phyloP scores from a whole-genome alignment of 805 yeast species.

The Zygotorulaspora danielsina region DNA sequence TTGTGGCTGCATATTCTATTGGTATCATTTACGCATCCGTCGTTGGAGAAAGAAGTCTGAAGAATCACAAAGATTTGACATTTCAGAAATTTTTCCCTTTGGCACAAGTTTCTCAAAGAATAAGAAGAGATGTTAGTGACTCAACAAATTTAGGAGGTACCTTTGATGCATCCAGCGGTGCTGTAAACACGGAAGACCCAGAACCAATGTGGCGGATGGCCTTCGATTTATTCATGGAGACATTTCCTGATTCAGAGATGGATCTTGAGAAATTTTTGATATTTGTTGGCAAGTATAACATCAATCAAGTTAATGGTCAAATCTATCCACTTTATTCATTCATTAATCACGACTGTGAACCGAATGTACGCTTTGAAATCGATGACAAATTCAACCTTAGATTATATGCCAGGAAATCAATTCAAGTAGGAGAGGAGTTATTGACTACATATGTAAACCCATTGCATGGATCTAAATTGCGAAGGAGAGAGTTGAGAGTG shows the following conservation, averaged over 20 bases:
- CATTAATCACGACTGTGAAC: conserved; percentile 72
- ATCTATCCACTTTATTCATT: conserved; percentile 62
- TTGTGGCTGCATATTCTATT: conserved; percentile 66
- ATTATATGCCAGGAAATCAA: conserved; percentile 54
- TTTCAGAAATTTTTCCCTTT: conserved; percentile 52
- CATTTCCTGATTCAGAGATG: conserved; percentile 41
- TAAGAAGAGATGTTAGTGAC: conserved; percentile 55
- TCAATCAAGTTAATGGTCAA: conserved; percentile 65
- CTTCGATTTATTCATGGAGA: conserved; percentile 44
- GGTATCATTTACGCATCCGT: conserved; percentile 51
- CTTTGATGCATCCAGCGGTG: conserved; percentile 42
- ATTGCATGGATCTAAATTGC: conserved; percentile 51
- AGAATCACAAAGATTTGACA: conserved; percentile 42
- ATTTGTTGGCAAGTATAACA: conserved; percentile 67
- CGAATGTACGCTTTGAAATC: conserved; percentile 55
- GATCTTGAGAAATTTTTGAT: conserved; percentile 52
- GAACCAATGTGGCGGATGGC: conserved; percentile 54
- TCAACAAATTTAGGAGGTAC: conserved; percentile 42
- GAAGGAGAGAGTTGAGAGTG: conserved; percentile 61
- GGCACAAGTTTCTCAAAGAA: conserved; percentile 66
- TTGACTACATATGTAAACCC: conserved; percentile 69
- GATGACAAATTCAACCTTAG: conserved; percentile 48
- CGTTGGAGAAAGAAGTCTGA: conserved; percentile 25
- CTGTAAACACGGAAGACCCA: conserved; percentile 39
- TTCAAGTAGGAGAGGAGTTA: conserved; percentile 63